A percentile compares a stretch with the other conserved stretches of the same genome.
phyloP scores from a whole-genome alignment of 768 basidiomycete species.

The Dioszegia aurantiaca region DNA sequence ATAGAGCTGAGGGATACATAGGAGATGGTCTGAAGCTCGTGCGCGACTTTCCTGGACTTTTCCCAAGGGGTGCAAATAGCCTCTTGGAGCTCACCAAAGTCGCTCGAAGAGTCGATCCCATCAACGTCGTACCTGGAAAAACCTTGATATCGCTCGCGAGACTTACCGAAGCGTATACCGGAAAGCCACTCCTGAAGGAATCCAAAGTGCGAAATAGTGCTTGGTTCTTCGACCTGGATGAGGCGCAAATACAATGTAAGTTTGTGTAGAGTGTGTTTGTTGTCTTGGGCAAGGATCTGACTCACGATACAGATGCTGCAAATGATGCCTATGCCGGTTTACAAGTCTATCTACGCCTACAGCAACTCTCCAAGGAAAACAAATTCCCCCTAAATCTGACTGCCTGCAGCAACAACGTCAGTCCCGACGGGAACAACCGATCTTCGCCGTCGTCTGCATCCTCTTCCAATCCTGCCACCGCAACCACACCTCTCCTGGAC shows the following conservation, averaged over 20 bases:
- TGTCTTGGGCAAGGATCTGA: no score
- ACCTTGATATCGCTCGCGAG: constrained; percentile 39
- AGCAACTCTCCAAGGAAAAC: constrained; percentile 17
- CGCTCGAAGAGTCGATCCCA: constrained; percentile 45
- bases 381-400: constrained; percentile 18
- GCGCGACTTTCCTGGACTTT: constrained; percentile 39
- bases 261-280: no score
- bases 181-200: constrained; percentile 35
- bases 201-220: constrained; percentile 35
- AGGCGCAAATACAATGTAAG: constrained; percentile 41
- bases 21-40: constrained; percentile 45
- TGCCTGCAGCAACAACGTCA: background rate
- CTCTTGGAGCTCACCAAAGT: constrained; percentile 45
- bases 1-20: constrained; percentile 4
- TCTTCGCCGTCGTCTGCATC: background rate
- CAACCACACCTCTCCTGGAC: no score
- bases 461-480: no score
- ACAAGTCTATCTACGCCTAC: constrained; percentile 32
- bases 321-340: constrained; percentile 45
- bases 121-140: constrained; percentile 35
- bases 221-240: constrained; percentile 32
- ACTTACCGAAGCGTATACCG: constrained; percentile 33
- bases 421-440: background rate
- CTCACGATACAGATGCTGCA: constrained; percentile 38
- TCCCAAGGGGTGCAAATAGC: constrained; percentile 16